Conservation (phyloP, 108 stramenopile species). For the Fistulifera pelliculosa region DNA sequence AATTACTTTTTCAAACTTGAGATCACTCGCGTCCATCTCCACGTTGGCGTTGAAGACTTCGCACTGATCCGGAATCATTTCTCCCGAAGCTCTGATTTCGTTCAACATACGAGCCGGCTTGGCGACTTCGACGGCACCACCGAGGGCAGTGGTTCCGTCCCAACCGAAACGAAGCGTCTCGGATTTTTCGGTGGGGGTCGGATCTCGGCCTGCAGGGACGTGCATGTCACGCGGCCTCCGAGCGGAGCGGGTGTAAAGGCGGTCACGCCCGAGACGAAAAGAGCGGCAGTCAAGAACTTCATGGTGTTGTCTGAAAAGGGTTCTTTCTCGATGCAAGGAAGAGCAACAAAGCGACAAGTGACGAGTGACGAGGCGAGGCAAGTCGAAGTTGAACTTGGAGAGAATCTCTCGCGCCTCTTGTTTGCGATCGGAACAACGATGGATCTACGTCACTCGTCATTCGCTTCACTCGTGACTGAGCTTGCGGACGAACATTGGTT, state of each 20-base stretch:
- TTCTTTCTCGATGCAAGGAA: too few species aligned
- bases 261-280: background rate
- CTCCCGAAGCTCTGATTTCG: conserved; percentile 71
- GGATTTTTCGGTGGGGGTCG: conserved; percentile 54
- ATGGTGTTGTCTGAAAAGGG: too few species aligned
- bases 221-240: background rate
- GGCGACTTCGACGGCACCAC: conserved; percentile 67
- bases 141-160: conserved; percentile 81
- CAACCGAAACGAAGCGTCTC: conserved; percentile 59
- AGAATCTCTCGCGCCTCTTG: too few species aligned
- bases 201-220: conserved; percentile 52
- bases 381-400: too few species aligned
- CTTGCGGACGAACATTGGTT: too few species aligned
- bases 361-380: too few species aligned
- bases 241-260: conserved; percentile 7
- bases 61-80: conserved; percentile 70
- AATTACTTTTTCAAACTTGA: conserved; percentile 80
- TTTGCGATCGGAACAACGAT: too few species aligned
- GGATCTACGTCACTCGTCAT: too few species aligned
- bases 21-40: conserved; percentile 64
- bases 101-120: conserved; percentile 75
- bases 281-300: too few species aligned
- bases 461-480: too few species aligned
- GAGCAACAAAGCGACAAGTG: too few species aligned
- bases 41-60: conserved; percentile 76